phyloP scores from a whole-genome alignment of 2,329 filamentous ascomycete species.

The Hymenotorrendiella dingleyae region DNA sequence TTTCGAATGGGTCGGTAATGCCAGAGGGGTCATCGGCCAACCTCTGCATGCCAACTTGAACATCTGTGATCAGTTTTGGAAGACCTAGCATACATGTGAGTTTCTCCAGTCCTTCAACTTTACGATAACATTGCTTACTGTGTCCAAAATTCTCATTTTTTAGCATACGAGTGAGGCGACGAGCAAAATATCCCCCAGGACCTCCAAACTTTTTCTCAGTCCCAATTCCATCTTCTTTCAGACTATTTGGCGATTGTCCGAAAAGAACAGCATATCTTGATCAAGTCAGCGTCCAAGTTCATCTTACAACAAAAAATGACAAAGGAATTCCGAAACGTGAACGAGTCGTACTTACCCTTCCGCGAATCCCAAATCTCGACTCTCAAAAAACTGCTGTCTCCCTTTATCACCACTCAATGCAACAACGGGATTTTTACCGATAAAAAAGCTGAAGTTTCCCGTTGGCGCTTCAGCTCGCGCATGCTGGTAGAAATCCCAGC shows the following conservation, averaged over 20 bases:
- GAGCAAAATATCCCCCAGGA: slow-evolving; percentile 1
- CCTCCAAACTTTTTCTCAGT: slow-evolving; percentile 1
- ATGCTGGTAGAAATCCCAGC: slow-evolving; percentile 39
- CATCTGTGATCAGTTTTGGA: slow-evolving; percentile 1
- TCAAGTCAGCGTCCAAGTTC: background rate
- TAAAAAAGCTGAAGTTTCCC: slow-evolving; percentile 44
- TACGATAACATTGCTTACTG: background rate
- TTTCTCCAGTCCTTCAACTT: background rate
- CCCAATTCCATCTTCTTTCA: background rate
- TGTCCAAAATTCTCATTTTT: slow-evolving; percentile 1
- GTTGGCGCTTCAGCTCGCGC: slow-evolving; percentile 29
- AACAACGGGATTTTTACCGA: slow-evolving; percentile 40
- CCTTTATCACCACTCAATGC: slow-evolving; percentile 38
- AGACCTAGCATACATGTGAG: background rate
- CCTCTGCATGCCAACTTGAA: slow-evolving; percentile 1
- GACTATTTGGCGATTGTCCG: slow-evolving; percentile 4
- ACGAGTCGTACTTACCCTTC: no score
- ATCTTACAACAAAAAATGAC: background rate
- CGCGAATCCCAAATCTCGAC: slow-evolving; percentile 3
- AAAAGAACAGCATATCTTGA: slow-evolving; percentile 3
- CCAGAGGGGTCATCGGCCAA: slow-evolving; percentile 1
- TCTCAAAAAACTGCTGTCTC: slow-evolving; percentile 26
- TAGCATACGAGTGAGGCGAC: slow-evolving; percentile 1
- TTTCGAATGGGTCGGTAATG: slow-evolving; percentile 6
- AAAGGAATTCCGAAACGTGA: no score